Percentiles rank a stretch among this genome's conserved stretches.
These are phyloP conservation scores for Starmerella ratchasimensis DNA, from an alignment of 805 yeast species.

Conservation along the genomic window DNA sequence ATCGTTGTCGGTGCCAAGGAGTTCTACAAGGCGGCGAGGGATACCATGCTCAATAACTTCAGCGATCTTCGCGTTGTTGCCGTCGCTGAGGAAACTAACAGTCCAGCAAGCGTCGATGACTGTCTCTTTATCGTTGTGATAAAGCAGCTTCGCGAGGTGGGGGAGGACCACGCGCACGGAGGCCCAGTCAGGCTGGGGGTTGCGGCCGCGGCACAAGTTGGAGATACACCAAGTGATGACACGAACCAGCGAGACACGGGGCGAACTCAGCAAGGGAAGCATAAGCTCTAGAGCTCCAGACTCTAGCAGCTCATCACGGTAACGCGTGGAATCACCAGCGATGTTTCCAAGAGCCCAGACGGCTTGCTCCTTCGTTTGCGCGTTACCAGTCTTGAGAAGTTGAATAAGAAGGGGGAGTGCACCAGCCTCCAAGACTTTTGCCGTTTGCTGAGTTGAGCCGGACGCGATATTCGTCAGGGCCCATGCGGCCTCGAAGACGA, in stretches of 20 bases:
- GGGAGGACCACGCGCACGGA: constrained; percentile 79
- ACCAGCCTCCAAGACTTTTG: constrained; percentile 78
- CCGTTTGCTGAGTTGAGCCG: constrained; percentile 80
- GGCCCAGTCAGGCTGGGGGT: constrained; percentile 92
- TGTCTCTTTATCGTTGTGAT: constrained; percentile 83
- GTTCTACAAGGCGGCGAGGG: constrained; percentile 85
- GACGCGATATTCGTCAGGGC: constrained; percentile 98
- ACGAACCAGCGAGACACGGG: constrained; percentile 70
- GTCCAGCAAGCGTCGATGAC: constrained; percentile 99
- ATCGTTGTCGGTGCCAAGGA: constrained; percentile 69
- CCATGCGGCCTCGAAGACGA: constrained; percentile 98
- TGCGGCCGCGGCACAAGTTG: constrained; percentile 90
- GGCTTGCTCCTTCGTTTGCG: constrained; percentile 95
- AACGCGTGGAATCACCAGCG: constrained; percentile 88
- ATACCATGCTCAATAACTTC: constrained; percentile 94
- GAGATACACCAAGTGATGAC: constrained; percentile 98
- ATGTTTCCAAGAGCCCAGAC: constrained; percentile 99
- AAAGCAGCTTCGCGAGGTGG: constrained; percentile 78
- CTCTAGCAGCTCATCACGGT: constrained; percentile 76
- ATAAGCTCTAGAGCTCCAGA: constrained; percentile 86
- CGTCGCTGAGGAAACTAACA: constrained; percentile 85
- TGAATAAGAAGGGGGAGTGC: constrained; percentile 88
- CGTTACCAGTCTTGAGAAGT: constrained; percentile 61
- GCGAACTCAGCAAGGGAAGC: constrained; percentile 61
- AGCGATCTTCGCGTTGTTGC: constrained; percentile 83